Conservation (phyloP, 2,329 filamentous ascomycete species). For the Cytospora piceicola region DNA sequence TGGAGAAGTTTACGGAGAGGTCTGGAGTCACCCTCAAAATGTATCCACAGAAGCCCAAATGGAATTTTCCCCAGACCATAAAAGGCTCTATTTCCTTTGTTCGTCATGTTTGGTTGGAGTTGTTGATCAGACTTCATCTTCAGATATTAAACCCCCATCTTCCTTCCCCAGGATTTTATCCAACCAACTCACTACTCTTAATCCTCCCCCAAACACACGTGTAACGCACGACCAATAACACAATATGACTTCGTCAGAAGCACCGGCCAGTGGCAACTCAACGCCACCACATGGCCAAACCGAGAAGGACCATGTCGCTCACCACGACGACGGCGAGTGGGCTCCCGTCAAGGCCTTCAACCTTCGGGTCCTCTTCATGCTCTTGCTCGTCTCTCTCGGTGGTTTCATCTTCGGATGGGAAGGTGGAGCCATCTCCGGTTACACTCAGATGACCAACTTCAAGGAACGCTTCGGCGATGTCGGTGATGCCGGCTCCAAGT, state of each 20-base stretch:
- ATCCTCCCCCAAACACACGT: slow-evolving; percentile 10
- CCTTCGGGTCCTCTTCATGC: slow-evolving; percentile 28
- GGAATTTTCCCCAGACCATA: slow-evolving; percentile 26
- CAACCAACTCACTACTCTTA: background rate
- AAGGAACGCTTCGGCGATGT: slow-evolving; percentile 26
- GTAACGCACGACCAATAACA: slow-evolving; percentile 14
- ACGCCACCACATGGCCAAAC: slow-evolving; percentile 27
- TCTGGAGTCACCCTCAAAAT: slow-evolving; percentile 31
- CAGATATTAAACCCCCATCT: slow-evolving; percentile 10
- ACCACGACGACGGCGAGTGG: slow-evolving; percentile 4
- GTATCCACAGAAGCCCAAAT: slow-evolving; percentile 27
- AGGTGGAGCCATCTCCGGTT: slow-evolving; percentile 30
- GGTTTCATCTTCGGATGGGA: slow-evolving; percentile 32
- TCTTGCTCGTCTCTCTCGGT: slow-evolving; percentile 29
- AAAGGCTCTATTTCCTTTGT: slow-evolving; percentile 22
- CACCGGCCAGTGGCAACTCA: slow-evolving; percentile 26
- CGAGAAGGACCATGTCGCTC: slow-evolving; percentile 17
- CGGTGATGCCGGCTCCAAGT: slow-evolving; percentile 6
- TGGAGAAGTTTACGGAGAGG: slow-evolving; percentile 31
- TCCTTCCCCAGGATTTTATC: slow-evolving; percentile 6
- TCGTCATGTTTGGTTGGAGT: slow-evolving; percentile 12
- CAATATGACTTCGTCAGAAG: slow-evolving; percentile 26
- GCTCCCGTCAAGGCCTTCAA: slow-evolving; percentile 31
- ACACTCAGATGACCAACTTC: slow-evolving; percentile 31
- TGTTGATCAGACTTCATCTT: slow-evolving; percentile 27